phyloP scores from a whole-genome alignment of 1,139 yeast species.

The Geotrichum citri-aurantii region DNA sequence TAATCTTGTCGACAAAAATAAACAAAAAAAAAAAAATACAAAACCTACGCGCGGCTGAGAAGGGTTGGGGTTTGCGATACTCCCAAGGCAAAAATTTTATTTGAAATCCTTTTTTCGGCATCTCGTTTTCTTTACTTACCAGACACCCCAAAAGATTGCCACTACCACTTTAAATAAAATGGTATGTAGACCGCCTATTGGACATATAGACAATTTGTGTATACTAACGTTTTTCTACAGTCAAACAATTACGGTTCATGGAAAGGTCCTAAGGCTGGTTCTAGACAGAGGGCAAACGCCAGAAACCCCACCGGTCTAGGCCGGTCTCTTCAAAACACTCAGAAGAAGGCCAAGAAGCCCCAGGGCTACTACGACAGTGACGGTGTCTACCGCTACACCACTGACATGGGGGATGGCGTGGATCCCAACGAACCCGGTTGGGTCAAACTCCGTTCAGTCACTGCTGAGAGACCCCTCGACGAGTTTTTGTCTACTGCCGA shows the following conservation, averaged over 20 bases:
- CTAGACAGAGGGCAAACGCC: slow-evolving; percentile 52
- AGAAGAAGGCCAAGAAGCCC: slow-evolving; percentile 61
- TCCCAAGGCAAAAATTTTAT: not conserved
- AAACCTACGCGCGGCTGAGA: not conserved
- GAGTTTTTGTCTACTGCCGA: slow-evolving; percentile 94
- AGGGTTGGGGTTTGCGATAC: slow-evolving; percentile 1
- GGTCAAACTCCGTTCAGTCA: slow-evolving; percentile 87
- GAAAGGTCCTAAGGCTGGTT: slow-evolving; percentile 83
- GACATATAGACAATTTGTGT: not conserved
- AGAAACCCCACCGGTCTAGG: slow-evolving; percentile 84
- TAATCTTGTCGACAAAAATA: not conserved
- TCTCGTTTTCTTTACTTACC: not conserved
- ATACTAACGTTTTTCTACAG: slow-evolving; percentile 1
- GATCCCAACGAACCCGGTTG: slow-evolving; percentile 70
- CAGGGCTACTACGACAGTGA: slow-evolving; percentile 80
- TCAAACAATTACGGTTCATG: slow-evolving; percentile 45
- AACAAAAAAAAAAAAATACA: too few relatives aligned
- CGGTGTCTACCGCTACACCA: slow-evolving; percentile 32
- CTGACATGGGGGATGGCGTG: slow-evolving; percentile 28
- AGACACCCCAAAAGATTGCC: not conserved
- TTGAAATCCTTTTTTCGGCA: not conserved
- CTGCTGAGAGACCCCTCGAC: slow-evolving; percentile 90
- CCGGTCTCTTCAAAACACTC: slow-evolving; percentile 70
- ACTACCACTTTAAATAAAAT: not conserved
- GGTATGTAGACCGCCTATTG: slow-evolving; percentile 5